Conservation (phyloP, 129 eudicot species). For the Tagetes erecta region DNA sequence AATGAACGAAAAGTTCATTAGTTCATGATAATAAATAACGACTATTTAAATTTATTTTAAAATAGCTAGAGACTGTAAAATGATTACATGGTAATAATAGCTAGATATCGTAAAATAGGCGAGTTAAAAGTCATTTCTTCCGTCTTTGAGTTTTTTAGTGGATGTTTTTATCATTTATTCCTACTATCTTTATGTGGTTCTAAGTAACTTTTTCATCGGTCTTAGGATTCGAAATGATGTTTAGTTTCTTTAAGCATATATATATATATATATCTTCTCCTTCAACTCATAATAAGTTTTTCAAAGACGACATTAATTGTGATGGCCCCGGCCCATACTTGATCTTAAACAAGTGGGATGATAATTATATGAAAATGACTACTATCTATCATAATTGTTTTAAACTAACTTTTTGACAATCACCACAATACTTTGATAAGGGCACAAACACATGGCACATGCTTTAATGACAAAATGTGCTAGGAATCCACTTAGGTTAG, state of each 20-base stretch:
- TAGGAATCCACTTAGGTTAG: slow-evolving; percentile 7
- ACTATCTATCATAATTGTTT: slow-evolving; percentile 9
- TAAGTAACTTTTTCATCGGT: not conserved
- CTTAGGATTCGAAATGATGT: not conserved
- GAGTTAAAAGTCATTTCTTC: not conserved
- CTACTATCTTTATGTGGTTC: not conserved
- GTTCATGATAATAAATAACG: slow-evolving; percentile 1
- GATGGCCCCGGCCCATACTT: slow-evolving; percentile 2
- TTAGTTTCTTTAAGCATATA: not conserved
- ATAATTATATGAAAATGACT: not conserved
- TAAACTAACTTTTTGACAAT: slow-evolving; percentile 5
- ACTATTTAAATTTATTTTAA: not conserved
- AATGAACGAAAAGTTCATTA: not conserved
- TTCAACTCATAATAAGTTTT: not conserved
- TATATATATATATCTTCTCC: no score
- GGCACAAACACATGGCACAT: slow-evolving; percentile 16
- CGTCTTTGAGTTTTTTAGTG: no score
- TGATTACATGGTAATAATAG: not conserved
- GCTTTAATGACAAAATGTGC: slow-evolving; percentile 1
- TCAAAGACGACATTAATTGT: not conserved
- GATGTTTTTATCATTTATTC: not conserved
- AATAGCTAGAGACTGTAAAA: not conserved
- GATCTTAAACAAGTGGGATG: slow-evolving; percentile 4
- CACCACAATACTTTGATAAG: slow-evolving; percentile 14
- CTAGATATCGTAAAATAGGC: not conserved